These are phyloP conservation scores for Quillaja saponaria DNA, from an alignment of 306 rosid genomes.

Conservation along the genomic window DNA sequence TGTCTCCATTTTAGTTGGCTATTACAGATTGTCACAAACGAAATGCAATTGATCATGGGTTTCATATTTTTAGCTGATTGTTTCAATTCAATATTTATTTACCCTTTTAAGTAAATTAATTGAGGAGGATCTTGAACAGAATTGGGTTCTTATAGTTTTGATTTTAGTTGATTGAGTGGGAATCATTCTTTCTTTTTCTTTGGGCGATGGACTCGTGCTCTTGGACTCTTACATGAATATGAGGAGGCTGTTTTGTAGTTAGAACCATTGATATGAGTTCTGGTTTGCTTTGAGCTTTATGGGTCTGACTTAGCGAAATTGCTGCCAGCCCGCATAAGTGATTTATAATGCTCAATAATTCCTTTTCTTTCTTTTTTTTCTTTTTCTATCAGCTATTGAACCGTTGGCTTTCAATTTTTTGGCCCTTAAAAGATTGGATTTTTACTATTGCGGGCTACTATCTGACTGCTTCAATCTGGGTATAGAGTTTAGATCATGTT, in stretches of 20 bases:
- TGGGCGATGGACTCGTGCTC: neutral
- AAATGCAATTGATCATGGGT: slow-evolving; percentile 31
- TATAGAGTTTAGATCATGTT: slow-evolving; percentile 12
- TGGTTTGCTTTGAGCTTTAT: slow-evolving; percentile 21
- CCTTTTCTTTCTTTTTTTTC: too few relatives aligned
- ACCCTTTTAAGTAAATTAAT: too few relatives aligned
- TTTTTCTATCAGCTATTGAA: too few relatives aligned
- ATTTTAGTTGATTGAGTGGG: neutral
- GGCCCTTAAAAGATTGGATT: neutral
- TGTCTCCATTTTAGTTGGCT: neutral
- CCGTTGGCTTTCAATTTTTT: too few relatives aligned
- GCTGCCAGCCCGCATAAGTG: neutral
- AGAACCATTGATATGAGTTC: slow-evolving; percentile 14
- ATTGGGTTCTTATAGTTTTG: slow-evolving; percentile 21
- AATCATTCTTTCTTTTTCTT: neutral
- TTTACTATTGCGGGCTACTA: neutral
- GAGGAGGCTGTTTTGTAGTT: slow-evolving; percentile 14
- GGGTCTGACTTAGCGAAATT: neutral
- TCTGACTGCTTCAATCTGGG: neutral
- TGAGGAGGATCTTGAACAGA: neutral
- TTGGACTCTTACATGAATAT: neutral
- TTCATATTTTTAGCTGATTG: slow-evolving; percentile 19
- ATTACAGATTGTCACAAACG: neutral
- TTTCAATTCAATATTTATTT: neutral
- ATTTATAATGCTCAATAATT: neutral